Percentiles rank a stretch among this genome's conserved stretches.
Evolutionary conservation across 306 rosid genomes (phyloP).

Genomic region (Senna siamea): DNA sequence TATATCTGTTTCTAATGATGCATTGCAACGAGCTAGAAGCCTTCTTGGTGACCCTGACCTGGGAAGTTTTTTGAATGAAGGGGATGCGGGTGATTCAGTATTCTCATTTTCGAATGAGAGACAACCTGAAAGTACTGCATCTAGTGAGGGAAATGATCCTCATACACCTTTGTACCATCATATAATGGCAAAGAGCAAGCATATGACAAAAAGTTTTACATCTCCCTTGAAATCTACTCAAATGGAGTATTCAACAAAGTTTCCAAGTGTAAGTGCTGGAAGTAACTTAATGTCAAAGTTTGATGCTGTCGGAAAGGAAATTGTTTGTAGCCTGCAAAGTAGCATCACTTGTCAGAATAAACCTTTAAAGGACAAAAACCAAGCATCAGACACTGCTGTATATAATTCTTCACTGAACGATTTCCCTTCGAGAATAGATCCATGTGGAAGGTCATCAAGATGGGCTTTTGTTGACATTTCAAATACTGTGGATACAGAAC

Average conservation of each 20-base stretch:
- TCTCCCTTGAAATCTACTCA: conserved; percentile 54
- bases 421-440: conserved; percentile 43
- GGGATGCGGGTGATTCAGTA: conserved; percentile 37
- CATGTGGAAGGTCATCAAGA: conserved; percentile 43
- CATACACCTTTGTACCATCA: conserved; percentile 43
- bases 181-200: conserved; percentile 33
- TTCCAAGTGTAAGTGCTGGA: conserved; percentile 48
- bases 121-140: conserved; percentile 15
- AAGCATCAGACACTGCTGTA: conserved; percentile 22
- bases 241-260: conserved; percentile 45
- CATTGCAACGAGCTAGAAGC: conserved; percentile 77
- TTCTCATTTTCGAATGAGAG: conserved; percentile 44
- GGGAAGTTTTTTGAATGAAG: conserved; percentile 63
- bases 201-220: conserved; percentile 45
- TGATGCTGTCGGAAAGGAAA: conserved; percentile 64
- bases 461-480: conserved; percentile 71
- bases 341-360: conserved; percentile 47
- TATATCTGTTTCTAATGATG: conserved; percentile 74
- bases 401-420: conserved; percentile 44
- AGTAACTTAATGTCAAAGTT: conserved; percentile 69
- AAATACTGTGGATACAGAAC: conserved; percentile 47
- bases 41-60: conserved; percentile 92
- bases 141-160: conserved; percentile 40
- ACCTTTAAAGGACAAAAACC: conserved; percentile 32
- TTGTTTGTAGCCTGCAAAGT: conserved; percentile 35